Conservation (phyloP, 2,329 filamentous ascomycete genomes). For the Colletotrichum somersetense region DNA sequence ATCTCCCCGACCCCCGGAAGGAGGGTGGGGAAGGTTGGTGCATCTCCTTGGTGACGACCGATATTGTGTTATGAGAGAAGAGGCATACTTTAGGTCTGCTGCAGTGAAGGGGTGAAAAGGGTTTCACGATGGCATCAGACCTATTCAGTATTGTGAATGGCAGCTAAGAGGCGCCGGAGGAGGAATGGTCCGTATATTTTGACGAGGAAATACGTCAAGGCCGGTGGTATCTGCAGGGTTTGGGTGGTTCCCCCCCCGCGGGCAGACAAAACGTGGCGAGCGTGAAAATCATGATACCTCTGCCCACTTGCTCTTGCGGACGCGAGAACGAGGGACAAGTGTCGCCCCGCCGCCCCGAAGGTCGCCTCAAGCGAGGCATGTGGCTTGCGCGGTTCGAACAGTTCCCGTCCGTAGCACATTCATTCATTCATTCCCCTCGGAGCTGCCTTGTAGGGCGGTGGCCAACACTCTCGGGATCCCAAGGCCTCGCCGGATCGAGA, state of each 20-base stretch:
- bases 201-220: not conserved
- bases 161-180: constrained; percentile 9
- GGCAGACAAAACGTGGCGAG: not conserved
- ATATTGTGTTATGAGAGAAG: not conserved
- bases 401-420: constrained; percentile 2
- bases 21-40: not conserved
- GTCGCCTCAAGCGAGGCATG: not conserved
- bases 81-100: not conserved
- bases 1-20: not conserved
- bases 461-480: not conserved
- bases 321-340: not conserved
- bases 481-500: not conserved
- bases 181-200: not conserved
- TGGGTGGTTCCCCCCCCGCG: not conserved
- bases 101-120: constrained; percentile 1
- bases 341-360: not conserved
- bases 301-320: not conserved
- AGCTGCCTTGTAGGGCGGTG: too few species aligned
- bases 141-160: not conserved
- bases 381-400: not conserved
- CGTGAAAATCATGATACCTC: not conserved
- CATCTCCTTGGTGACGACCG: not conserved
- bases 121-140: constrained; percentile 36
- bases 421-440: not conserved
- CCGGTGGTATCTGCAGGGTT: constrained; percentile 1